phyloP scores from a whole-genome alignment of 129 eudicot species.

The Apium graveolens region DNA sequence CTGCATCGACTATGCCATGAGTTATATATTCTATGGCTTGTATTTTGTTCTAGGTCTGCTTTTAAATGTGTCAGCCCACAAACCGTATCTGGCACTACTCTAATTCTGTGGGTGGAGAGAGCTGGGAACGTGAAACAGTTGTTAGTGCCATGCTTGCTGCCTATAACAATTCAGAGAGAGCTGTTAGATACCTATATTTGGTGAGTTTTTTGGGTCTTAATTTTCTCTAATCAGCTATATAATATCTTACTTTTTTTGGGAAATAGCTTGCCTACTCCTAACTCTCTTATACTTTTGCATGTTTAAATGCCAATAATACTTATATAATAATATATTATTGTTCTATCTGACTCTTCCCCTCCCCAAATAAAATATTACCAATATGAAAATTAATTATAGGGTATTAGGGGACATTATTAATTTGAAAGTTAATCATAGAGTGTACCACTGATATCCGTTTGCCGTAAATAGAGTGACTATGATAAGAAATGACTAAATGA shows the following conservation, averaged over 20 bases:
- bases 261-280: background rate
- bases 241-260: background rate
- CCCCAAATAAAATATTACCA: background rate
- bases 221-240: background rate
- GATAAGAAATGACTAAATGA: background rate
- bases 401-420: background rate
- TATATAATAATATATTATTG: background rate
- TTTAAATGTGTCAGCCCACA: constrained; percentile 19
- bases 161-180: constrained; percentile 61
- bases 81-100: constrained; percentile 25
- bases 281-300: background rate
- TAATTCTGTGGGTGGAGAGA: constrained; percentile 53
- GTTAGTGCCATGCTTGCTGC: constrained; percentile 67
- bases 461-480: background rate
- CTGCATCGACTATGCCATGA: background rate
- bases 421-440: background rate
- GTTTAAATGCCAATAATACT: background rate
- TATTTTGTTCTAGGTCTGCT: background rate
- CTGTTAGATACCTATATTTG: constrained; percentile 56
- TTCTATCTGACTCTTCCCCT: background rate
- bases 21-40: background rate
- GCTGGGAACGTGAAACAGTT: constrained; percentile 66
- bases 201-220: constrained; percentile 27
- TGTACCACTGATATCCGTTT: background rate
- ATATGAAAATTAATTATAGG: no score